A percentile compares a stretch with the other conserved stretches of the same genome.
Conservation (phyloP, 2,329 filamentous ascomycete species). For the Xylaria sp. region DNA sequence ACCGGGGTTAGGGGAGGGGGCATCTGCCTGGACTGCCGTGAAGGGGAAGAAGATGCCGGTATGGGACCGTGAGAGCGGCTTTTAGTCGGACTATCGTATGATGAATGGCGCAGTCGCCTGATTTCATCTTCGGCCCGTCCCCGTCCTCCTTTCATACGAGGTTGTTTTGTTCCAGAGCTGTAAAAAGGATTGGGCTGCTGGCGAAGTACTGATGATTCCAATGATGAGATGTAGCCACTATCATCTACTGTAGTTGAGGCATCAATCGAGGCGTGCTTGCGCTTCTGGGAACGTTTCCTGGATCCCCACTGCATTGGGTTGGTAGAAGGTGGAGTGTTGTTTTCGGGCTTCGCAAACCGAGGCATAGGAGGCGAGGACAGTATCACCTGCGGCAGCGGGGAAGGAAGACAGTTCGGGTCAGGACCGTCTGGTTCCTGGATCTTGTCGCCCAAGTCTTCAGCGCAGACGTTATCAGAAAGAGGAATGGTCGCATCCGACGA, state of each 20-base stretch:
- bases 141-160: conserved; percentile 84
- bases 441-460: conserved; percentile 63
- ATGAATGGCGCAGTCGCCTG: conserved; percentile 89
- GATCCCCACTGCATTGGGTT: conserved; percentile 74
- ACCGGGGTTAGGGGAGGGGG: conserved; percentile 81
- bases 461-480: conserved; percentile 72
- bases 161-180: conserved; percentile 83
- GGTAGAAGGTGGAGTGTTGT: conserved; percentile 80
- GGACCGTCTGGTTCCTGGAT: conserved; percentile 53
- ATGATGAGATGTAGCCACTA: conserved; percentile 95
- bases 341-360: conserved; percentile 66
- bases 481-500: conserved; percentile 84
- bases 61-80: conserved; percentile 64
- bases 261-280: conserved; percentile 82
- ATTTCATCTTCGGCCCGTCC: conserved; percentile 97
- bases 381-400: conserved; percentile 76
- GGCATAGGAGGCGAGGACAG: conserved; percentile 91
- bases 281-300: conserved; percentile 74
- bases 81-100: conserved; percentile 90
- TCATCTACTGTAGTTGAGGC: conserved; percentile 62
- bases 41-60: conserved; percentile 74
- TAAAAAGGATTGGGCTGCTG: conserved; percentile 72
- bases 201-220: conserved; percentile 89
- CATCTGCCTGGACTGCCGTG: conserved; percentile 69
- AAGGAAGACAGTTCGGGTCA: conserved; percentile 68